Percentiles rank a stretch among this genome's conserved stretches.
Conservation (phyloP, 78 protist species). For the Isochrysis galbana region DNA sequence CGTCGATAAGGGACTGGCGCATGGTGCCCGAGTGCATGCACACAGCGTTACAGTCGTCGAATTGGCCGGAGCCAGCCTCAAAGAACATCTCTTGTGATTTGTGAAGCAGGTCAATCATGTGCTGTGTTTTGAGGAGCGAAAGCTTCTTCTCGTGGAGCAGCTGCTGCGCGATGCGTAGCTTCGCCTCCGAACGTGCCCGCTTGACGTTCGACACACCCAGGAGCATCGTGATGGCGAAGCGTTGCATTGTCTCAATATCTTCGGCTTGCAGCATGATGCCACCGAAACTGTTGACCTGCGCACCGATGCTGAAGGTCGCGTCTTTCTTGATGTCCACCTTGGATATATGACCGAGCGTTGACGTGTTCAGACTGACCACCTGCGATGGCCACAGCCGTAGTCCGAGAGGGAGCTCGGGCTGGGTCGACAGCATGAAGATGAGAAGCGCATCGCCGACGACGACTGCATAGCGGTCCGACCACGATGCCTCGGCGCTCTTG, state of each 20-base stretch:
- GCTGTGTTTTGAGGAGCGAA: conserved; percentile 6
- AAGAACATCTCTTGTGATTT: conserved; percentile 23
- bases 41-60: conserved; percentile 29
- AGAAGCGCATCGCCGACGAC: conserved; percentile 6
- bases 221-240: neutral
- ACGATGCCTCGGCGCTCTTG: neutral
- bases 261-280: neutral
- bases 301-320: neutral
- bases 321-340: neutral
- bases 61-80: conserved; percentile 23
- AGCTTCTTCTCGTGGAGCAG: conserved; percentile 25
- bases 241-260: neutral
- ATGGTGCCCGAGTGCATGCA: conserved; percentile 27
- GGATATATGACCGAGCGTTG: neutral
- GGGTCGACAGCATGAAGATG: neutral
- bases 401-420: neutral
- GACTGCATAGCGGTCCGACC: neutral
- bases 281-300: neutral
- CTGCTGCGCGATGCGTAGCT: neutral
- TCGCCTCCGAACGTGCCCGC: neutral
- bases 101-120: conserved; percentile 24
- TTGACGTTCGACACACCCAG: neutral
- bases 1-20: conserved; percentile 22
- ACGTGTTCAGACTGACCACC: neutral
- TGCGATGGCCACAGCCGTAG: conserved; percentile 6